Conservation (phyloP, 441 rosid species). For the Erysimum pusillum region DNA sequence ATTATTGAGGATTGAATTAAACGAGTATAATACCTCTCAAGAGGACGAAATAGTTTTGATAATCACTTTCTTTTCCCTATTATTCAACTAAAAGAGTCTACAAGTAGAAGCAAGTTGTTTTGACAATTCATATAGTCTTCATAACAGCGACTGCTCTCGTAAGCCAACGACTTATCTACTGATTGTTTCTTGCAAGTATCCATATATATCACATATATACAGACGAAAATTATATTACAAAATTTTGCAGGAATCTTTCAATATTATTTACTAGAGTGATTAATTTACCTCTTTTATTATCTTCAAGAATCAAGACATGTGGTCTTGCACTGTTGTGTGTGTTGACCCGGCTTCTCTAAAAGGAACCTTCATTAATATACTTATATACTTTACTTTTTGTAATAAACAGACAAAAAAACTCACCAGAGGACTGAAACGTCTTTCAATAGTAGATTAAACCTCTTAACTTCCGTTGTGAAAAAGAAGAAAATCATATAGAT, state of each 20-base stretch:
- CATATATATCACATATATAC: slow-evolving; percentile 17
- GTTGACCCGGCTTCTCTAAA: slow-evolving; percentile 41
- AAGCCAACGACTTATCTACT: slow-evolving; percentile 39
- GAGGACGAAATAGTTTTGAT: slow-evolving; percentile 23
- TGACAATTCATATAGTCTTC: slow-evolving; percentile 39
- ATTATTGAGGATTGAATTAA: neutral
- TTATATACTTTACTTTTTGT: neutral
- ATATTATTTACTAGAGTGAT: slow-evolving; percentile 17
- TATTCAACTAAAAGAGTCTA: slow-evolving; percentile 28
- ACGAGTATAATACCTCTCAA: neutral
- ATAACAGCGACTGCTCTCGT: slow-evolving; percentile 44
- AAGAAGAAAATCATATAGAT: neutral
- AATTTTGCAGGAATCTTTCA: slow-evolving; percentile 24
- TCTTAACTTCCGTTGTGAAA: neutral
- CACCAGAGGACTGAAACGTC: neutral
- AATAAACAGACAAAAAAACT: neutral
- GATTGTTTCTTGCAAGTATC: slow-evolving; percentile 43
- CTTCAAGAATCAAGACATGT: slow-evolving; percentile 40
- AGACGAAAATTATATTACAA: neutral
- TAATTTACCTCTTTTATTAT: slow-evolving; percentile 21
- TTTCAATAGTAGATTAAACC: neutral
- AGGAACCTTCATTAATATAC: slow-evolving; percentile 12
- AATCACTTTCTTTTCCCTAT: neutral
- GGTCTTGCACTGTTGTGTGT: slow-evolving; percentile 40
- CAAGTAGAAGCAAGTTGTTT: slow-evolving; percentile 41